Conservation (phyloP, 345 rosid species). For the Camelina sativa region DNA sequence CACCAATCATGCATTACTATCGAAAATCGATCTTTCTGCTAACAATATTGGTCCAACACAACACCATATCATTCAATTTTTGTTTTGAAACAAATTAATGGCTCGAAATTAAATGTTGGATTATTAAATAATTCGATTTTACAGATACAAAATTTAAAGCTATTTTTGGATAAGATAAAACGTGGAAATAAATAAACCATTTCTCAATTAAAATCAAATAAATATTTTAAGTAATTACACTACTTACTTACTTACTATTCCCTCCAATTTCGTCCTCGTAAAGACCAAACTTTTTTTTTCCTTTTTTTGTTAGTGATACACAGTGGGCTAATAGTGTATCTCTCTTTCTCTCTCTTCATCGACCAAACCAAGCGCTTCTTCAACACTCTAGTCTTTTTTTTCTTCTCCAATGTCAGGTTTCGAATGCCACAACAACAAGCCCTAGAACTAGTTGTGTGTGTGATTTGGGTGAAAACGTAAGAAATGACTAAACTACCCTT, state of each 20-base stretch:
- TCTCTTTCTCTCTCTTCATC: conserved; percentile 25
- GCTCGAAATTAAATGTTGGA: neutral
- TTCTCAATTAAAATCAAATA: conserved; percentile 22
- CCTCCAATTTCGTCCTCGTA: conserved; percentile 36
- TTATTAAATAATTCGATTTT: conserved; percentile 4
- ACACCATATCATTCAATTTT: conserved; percentile 26
- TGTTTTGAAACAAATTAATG: conserved; percentile 26
- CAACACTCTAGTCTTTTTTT: conserved; percentile 27
- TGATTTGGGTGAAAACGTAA: no score
- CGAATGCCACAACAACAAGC: conserved; percentile 41
- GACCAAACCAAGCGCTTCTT: conserved; percentile 35
- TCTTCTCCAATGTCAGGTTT: conserved; percentile 41
- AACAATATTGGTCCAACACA: conserved; percentile 40
- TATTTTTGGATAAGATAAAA: conserved; percentile 25
- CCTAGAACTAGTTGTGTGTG: conserved; percentile 9
- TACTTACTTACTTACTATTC: neutral
- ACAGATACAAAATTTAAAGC: neutral
- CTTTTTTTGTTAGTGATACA: neutral
- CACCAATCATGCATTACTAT: conserved; percentile 37
- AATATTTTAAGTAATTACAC: neutral
- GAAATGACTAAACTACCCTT: conserved; percentile 36
- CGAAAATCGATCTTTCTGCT: conserved; percentile 31
- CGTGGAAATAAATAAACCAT: conserved; percentile 37
- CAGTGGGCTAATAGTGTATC: no score
- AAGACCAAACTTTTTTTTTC: conserved; percentile 25